phyloP scores from a whole-genome alignment of 1,139 yeast species.

The Hyphopichia burtonii region DNA sequence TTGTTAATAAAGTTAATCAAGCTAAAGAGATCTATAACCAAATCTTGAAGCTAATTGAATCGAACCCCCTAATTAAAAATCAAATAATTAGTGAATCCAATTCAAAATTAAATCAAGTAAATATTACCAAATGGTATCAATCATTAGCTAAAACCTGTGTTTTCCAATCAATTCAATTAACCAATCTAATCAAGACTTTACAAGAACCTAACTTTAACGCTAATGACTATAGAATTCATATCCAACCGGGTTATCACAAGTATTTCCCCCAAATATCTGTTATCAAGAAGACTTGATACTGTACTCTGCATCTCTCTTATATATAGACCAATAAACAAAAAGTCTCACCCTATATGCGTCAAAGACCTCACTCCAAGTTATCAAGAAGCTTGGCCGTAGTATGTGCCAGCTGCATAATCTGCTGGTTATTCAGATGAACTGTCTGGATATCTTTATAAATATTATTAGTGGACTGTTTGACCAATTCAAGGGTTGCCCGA shows the following conservation, averaged over 20 bases:
- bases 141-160: slow-evolving; percentile 26
- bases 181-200: slow-evolving; percentile 11
- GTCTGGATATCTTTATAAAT: slow-evolving; percentile 24
- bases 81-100: slow-evolving; percentile 9
- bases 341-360: no score
- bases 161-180: slow-evolving; percentile 19
- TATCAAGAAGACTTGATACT: background rate
- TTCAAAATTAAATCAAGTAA: background rate
- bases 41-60: background rate
- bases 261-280: slow-evolving; percentile 36
- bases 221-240: slow-evolving; percentile 13
- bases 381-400: background rate
- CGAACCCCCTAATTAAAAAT: slow-evolving; percentile 1
- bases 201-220: slow-evolving; percentile 6
- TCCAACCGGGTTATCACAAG: slow-evolving; percentile 31
- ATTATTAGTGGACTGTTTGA: slow-evolving; percentile 26
- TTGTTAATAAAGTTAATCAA: slow-evolving; percentile 15
- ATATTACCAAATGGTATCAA: slow-evolving; percentile 19
- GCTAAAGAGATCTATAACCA: slow-evolving; percentile 10
- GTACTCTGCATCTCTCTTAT: background rate
- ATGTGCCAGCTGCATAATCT: background rate
- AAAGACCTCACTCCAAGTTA: background rate
- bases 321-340: background rate
- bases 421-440: slow-evolving; percentile 9
- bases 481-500: slow-evolving; percentile 28